Conservation (phyloP, 768 basidiomycete species). For the Suillus plorans region DNA sequence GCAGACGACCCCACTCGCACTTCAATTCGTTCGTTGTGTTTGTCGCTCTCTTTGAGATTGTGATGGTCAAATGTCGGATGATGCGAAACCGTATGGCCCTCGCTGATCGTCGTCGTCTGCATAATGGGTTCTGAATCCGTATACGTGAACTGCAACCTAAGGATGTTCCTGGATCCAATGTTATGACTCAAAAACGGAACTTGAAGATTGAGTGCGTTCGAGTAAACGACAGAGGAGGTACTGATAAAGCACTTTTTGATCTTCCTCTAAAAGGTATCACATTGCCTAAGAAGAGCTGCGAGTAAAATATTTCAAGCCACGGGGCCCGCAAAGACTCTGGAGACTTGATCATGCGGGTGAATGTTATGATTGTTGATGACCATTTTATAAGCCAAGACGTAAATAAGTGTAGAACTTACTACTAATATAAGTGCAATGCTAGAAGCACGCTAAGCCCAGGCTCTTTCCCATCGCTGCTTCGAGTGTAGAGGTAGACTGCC, state of each 20-base stretch:
- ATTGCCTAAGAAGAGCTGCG: neutral
- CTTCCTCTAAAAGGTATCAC: neutral
- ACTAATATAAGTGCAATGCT: neutral
- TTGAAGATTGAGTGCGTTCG: neutral
- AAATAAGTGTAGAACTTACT: neutral
- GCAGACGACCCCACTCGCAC: neutral
- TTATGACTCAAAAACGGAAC: neutral
- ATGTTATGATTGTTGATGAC: neutral
- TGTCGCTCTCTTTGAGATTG: neutral
- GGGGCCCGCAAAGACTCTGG: neutral
- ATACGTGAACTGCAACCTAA: neutral
- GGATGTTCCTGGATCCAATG: neutral
- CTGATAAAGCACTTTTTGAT: neutral
- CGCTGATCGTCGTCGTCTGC: neutral
- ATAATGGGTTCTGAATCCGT: neutral
- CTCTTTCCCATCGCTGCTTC: neutral
- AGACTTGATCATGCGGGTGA: neutral
- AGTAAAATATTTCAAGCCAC: neutral
- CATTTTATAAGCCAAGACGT: neutral
- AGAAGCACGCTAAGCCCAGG: neutral
- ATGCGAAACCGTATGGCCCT: neutral
- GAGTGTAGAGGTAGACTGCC: neutral
- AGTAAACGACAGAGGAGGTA: neutral
- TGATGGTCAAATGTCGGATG: neutral
- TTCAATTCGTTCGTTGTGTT: neutral